phyloP scores from a whole-genome alignment of 805 yeast genomes.

The Huiozyma sinensis region DNA sequence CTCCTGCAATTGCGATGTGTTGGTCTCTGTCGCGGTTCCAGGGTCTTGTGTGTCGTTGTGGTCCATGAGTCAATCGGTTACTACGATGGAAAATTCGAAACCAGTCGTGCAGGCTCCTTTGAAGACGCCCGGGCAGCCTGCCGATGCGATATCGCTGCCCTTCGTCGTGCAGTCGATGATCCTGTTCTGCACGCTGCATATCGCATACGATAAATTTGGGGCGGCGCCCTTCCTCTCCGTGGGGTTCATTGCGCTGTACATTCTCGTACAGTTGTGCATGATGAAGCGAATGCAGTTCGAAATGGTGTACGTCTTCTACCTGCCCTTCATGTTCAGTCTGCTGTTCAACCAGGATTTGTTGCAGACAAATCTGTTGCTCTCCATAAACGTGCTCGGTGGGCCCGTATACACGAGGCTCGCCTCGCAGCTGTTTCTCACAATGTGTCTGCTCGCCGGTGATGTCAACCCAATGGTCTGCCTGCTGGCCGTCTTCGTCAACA shows the following conservation, averaged over 20 bases:
- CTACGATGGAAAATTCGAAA: too few species aligned
- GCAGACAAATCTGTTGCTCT: conserved; percentile 24
- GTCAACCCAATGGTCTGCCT: background rate
- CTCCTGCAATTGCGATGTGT: too few species aligned
- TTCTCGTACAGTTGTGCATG: conserved; percentile 1
- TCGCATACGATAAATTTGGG: background rate
- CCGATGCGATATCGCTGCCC: background rate
- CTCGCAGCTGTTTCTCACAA: conserved; percentile 16
- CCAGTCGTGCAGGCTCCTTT: too few species aligned
- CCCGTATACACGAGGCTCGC: conserved; percentile 13
- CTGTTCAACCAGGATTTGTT: conserved; percentile 18
- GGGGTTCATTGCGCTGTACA: conserved; percentile 1
- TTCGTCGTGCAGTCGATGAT: conserved; percentile 1
- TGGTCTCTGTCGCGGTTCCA: too few species aligned
- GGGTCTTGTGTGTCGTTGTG: background rate
- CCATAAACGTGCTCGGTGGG: conserved; percentile 23
- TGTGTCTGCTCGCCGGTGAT: conserved; percentile 14
- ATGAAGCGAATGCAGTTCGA: conserved; percentile 20
- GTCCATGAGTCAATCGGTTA: too few species aligned
- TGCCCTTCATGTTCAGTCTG: conserved; percentile 26
- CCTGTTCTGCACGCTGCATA: conserved; percentile 1
- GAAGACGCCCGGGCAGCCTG: too few species aligned
- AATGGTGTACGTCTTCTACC: conserved; percentile 24
- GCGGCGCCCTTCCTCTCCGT: conserved; percentile 1
- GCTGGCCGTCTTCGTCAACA: conserved; percentile 18